Evolutionary conservation across 2,329 filamentous ascomycete genomes (phyloP).

Genomic region (Colletotrichum brevisporum): DNA sequence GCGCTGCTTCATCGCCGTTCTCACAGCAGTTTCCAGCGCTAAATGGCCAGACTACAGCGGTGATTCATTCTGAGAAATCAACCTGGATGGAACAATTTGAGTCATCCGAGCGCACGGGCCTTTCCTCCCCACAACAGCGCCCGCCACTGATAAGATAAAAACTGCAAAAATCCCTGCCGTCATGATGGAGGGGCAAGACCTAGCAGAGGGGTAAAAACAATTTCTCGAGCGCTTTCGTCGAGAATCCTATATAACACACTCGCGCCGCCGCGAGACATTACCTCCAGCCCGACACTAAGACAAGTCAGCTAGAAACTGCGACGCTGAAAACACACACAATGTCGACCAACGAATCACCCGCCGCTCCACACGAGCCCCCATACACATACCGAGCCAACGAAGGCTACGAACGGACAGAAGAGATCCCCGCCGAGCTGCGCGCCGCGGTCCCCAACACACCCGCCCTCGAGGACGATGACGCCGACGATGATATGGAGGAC

Average conservation of each 20-base stretch:
- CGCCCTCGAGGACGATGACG: constrained; percentile 42
- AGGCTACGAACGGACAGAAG: constrained; percentile 58
- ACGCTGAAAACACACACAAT: background rate
- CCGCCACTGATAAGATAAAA: constrained; percentile 40
- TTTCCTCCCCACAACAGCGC: background rate
- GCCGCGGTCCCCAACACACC: constrained; percentile 20
- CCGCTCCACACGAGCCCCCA: constrained; percentile 61
- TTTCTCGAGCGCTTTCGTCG: constrained; percentile 10
- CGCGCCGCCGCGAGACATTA: background rate
- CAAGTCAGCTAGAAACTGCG: background rate
- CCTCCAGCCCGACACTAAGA: background rate
- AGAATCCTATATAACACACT: background rate
- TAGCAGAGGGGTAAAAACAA: constrained; percentile 16
- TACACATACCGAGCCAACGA: constrained; percentile 60
- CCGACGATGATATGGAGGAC: constrained; percentile 57
- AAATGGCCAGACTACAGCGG: too few relatives aligned
- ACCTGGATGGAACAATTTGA: constrained; percentile 1
- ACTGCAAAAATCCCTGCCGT: constrained; percentile 19
- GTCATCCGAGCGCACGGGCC: constrained; percentile 33
- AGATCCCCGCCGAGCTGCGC: constrained; percentile 33
- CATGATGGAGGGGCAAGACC: constrained; percentile 31
- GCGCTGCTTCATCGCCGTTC: too few relatives aligned
- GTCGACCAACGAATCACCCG: constrained; percentile 48
- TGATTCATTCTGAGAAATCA: too few relatives aligned
- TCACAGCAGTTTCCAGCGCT: too few relatives aligned